Evolutionary conservation across 2,329 filamentous ascomycete genomes (phyloP), one percentile per base, ranked within the genome.

Genomic region (Exophiala sideris): DNA sequence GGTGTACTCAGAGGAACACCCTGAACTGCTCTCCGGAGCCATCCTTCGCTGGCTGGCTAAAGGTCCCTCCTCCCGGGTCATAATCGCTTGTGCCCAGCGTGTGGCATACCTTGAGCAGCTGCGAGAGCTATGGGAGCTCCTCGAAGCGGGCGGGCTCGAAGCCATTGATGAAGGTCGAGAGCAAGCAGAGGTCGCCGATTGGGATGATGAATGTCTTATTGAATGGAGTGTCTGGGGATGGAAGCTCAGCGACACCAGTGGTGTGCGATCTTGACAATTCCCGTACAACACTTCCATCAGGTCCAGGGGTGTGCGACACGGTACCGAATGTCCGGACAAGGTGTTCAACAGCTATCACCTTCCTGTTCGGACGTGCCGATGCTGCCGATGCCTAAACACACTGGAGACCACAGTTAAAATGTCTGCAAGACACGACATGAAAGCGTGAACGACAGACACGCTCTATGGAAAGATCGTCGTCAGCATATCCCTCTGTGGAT

Each of bases 191-290:
- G 72, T 73, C 46, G 74, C 76, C 52, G 73, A 76, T 50, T 77
- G 75, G 74, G 73, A 76, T 58, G 66, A 68, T 29, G 73, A 73
- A 44, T 69, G 75, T 12, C 67, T 69, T 16, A 76, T 73, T 57
- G 76, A 74, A 72, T 77, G 73, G 73, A 73, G 72, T n/a, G 66
- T 76, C n/a, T 76, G 73, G 73, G 59, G 57, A 18, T 75, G 73
- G 73, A 71, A 65, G 48, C 14, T 18, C n/a, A 18, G 12, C 29
- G 18, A 32, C 51, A 34, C 33, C 14, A 18, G 11, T 11, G 12
- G 6, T 36, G 10, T 39, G 6, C n/a, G 9, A 24, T 16, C 46
- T 2, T 9, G 24, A 29, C 24, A 29, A 8, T 2, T 29, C 7
- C 24, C 24, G 5, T 29, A 29, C 24, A 8, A 29, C 7, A 29